Evolutionary conservation across 2,329 filamentous ascomycete species (phyloP).

Genomic region (Fusarium avenaceum): DNA sequence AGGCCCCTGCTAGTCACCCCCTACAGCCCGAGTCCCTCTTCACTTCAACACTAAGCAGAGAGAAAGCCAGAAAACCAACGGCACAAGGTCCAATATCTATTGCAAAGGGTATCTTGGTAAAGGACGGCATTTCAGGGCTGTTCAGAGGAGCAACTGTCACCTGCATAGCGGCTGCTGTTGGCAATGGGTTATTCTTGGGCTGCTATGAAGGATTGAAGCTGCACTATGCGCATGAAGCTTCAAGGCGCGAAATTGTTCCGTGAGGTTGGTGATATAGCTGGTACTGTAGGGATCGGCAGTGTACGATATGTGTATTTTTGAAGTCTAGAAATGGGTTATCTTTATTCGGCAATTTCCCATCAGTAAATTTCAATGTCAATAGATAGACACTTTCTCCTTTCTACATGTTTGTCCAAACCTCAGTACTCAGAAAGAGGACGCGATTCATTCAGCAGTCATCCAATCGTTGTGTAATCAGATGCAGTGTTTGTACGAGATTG

Average conservation of each 20-base stretch:
- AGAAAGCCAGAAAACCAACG: slow-evolving; percentile 12
- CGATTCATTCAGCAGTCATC: too few relatives aligned
- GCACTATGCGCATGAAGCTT: slow-evolving; percentile 3
- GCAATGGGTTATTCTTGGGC: slow-evolving; percentile 26
- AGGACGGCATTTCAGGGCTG: slow-evolving; percentile 24
- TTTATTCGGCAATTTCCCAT: neutral
- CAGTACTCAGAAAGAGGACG: too few relatives aligned
- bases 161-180: slow-evolving; percentile 31
- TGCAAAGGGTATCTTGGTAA: slow-evolving; percentile 22
- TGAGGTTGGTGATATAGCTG: neutral
- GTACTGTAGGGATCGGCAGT: accelerated
- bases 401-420: too few relatives aligned
- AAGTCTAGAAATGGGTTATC: neutral
- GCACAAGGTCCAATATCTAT: slow-evolving; percentile 17
- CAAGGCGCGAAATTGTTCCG: neutral
- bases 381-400: too few relatives aligned
- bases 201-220: slow-evolving; percentile 37
- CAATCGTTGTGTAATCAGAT: too few relatives aligned
- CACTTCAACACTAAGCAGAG: slow-evolving; percentile 1
- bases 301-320: neutral
- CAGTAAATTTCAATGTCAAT: neutral
- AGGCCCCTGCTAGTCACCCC: slow-evolving; percentile 4
- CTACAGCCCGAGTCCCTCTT: slow-evolving; percentile 18
- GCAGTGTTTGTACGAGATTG: too few relatives aligned
- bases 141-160: slow-evolving; percentile 32